These are phyloP conservation scores for Aurifilum marmelostoma DNA, from an alignment of 2,329 filamentous ascomycete species.

Conservation along the genomic window DNA sequence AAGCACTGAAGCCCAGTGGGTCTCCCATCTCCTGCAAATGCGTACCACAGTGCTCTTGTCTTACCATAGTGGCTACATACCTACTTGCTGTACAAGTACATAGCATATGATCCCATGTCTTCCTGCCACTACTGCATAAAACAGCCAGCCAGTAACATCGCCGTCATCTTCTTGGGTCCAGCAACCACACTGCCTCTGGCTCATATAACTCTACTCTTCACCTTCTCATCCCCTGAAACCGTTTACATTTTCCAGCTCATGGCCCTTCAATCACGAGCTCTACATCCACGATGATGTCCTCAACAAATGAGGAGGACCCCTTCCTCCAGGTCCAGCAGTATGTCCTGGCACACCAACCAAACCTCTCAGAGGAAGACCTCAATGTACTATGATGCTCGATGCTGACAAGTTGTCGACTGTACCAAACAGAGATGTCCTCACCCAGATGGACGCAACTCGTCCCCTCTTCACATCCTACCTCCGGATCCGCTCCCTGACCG, in stretches of 20 bases:
- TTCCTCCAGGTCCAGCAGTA: constrained; percentile 75
- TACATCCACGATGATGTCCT: constrained; percentile 63
- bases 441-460: constrained; percentile 77
- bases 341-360: not conserved
- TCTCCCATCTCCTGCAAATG: constrained; percentile 1
- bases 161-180: constrained; percentile 3
- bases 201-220: not conserved
- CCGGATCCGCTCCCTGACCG: constrained; percentile 86
- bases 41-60: not conserved
- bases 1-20: constrained; percentile 17
- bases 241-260: constrained; percentile 16
- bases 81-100: not conserved
- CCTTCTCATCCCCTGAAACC: not conserved
- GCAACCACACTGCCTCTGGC: not conserved
- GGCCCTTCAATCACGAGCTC: constrained; percentile 16
- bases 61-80: not conserved
- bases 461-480: constrained; percentile 93
- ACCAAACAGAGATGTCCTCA: constrained; percentile 79
- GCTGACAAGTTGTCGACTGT: constrained; percentile 1
- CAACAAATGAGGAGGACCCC: constrained; percentile 68
- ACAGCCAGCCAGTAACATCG: not conserved
- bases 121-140: no score
- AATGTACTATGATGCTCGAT: not conserved
- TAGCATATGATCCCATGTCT: not conserved
- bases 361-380: constrained; percentile 1